phyloP scores from a whole-genome alignment of 108 stramenopile species.

The Bacterosira constricta region DNA sequence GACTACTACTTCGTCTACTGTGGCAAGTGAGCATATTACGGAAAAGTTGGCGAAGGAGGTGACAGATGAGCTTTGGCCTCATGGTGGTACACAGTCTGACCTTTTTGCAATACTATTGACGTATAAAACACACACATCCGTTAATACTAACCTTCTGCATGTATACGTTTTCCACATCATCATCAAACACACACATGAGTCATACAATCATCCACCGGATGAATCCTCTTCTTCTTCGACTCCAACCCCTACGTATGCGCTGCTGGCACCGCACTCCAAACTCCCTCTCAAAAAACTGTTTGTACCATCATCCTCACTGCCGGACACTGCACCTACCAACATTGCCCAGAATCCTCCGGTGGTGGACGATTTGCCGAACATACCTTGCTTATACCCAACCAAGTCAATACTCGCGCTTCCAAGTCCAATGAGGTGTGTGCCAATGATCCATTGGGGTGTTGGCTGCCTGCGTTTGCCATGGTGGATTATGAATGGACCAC shows the following conservation, averaged over 20 bases:
- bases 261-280: constrained; percentile 38
- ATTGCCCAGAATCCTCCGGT: neutral
- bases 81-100: constrained; percentile 29
- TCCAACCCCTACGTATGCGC: constrained; percentile 38
- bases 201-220: constrained; percentile 34
- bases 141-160: neutral
- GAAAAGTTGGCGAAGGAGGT: constrained; percentile 11
- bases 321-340: constrained; percentile 46
- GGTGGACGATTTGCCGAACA: constrained; percentile 41
- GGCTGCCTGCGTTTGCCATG: constrained; percentile 39
- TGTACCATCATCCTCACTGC: constrained; percentile 42
- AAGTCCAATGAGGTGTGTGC: constrained; percentile 31
- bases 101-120: neutral
- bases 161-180: neutral
- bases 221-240: constrained; percentile 47
- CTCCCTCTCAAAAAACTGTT: constrained; percentile 20
- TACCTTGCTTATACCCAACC: constrained; percentile 43
- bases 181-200: constrained; percentile 7
- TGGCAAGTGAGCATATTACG: neutral
- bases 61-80: constrained; percentile 27
- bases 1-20: neutral
- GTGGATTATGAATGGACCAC: constrained; percentile 44
- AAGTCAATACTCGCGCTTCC: constrained; percentile 25
- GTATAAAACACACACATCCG: neutral
- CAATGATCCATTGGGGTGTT: constrained; percentile 44